These are phyloP conservation scores for Pythium myriotylum DNA, from an alignment of 352 stramenopile genomes.

Conservation along the genomic window DNA sequence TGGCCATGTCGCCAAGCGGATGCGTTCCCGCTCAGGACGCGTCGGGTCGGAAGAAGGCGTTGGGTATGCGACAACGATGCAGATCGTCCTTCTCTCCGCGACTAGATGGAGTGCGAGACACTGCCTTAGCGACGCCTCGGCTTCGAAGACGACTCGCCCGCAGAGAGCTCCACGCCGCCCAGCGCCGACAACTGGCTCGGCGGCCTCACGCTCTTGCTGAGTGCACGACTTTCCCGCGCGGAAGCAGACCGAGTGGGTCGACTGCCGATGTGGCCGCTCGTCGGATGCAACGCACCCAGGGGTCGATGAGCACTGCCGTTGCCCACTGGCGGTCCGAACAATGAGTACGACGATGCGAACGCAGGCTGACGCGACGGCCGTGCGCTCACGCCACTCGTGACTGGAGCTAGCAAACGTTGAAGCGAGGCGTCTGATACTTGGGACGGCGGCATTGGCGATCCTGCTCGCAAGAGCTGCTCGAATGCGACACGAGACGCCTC, in stretches of 20 bases:
- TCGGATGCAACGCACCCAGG: no score
- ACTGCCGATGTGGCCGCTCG: conserved; percentile 13
- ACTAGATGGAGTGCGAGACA: no score
- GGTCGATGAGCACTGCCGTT: no score
- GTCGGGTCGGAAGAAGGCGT: background rate
- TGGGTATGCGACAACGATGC: no score
- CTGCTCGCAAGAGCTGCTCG: conserved; percentile 33
- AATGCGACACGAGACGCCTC: conserved; percentile 52
- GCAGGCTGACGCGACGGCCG: conserved; percentile 14
- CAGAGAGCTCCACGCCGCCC: conserved; percentile 26
- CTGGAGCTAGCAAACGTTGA: background rate
- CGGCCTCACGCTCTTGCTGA: no score
- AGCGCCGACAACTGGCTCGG: conserved; percentile 19
- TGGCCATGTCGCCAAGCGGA: conserved; percentile 4
- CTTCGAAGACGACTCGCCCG: background rate
- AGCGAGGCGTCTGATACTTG: background rate
- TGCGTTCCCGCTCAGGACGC: conserved; percentile 6
- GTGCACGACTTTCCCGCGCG: no score
- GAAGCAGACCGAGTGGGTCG: no score
- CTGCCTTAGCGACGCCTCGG: no score
- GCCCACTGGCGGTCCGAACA: conserved; percentile 40
- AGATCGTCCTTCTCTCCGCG: no score
- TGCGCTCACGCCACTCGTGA: no score
- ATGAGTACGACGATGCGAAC: conserved; percentile 49
- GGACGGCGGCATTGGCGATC: no score